Evolutionary conservation across 768 basidiomycete species (phyloP).

Genomic region (Dacryopinax spathularia): DNA sequence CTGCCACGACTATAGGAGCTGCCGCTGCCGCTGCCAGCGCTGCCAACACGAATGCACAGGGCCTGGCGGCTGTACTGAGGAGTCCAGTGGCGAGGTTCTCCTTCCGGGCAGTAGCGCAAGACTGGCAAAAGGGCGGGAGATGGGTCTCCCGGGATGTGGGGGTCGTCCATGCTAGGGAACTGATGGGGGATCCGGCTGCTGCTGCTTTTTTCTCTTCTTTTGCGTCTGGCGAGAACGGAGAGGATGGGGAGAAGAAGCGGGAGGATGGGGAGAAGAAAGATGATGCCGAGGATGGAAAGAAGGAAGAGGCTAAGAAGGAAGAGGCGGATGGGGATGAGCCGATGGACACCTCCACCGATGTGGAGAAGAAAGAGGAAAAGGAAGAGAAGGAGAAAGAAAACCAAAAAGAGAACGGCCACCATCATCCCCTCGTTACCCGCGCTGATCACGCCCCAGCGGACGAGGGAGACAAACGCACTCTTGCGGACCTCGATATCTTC

Average conservation of each 20-base stretch:
- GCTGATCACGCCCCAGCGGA: too few species aligned
- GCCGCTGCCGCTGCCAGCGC: too few species aligned
- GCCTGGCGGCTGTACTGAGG: slow-evolving; percentile 40
- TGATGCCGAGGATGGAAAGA: not conserved
- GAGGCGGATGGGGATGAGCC: too few species aligned
- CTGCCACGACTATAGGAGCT: too few species aligned
- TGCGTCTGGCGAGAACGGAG: slow-evolving; percentile 30
- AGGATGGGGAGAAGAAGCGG: slow-evolving; percentile 15
- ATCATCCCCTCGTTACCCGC: too few species aligned
- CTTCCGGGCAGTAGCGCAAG: slow-evolving; percentile 54
- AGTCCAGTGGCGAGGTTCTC: slow-evolving; percentile 72
- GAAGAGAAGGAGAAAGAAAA: not conserved
- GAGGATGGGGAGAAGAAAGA: too few species aligned
- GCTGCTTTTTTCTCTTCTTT: slow-evolving; percentile 36
- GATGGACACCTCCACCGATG: too few species aligned
- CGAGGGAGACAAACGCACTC: slow-evolving; percentile 42
- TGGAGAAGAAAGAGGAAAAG: too few species aligned
- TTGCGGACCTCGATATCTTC: slow-evolving; percentile 65
- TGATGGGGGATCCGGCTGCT: slow-evolving; percentile 43
- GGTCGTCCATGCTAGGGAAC: slow-evolving; percentile 68
- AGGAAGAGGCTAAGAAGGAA: too few species aligned
- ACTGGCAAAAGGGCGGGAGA: slow-evolving; percentile 53
- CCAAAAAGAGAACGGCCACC: not conserved
- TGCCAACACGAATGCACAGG: too few species aligned
- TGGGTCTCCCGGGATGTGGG: slow-evolving; percentile 69